Conservation (phyloP, 2,329 filamentous ascomycete species). For the Clonostachys rhizophaga region DNA sequence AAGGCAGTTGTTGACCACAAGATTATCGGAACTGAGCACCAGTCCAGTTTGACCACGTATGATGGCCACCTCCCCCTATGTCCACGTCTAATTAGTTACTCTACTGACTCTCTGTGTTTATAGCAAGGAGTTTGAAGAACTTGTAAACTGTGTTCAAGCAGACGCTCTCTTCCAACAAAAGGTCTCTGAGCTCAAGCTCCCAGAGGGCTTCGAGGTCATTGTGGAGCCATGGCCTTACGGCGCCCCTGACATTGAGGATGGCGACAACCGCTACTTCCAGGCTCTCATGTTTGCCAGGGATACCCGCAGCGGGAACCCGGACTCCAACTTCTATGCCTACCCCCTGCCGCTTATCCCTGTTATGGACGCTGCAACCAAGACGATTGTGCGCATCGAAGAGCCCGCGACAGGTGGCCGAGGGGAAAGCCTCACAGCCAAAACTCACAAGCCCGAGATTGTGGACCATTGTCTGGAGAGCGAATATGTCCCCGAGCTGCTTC, state of each 20-base stretch:
- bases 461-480: slow-evolving; percentile 25
- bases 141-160: slow-evolving; percentile 20
- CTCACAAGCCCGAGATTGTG: slow-evolving; percentile 34
- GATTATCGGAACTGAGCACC: slow-evolving; percentile 16
- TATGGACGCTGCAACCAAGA: slow-evolving; percentile 18
- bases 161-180: slow-evolving; percentile 22
- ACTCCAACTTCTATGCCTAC: slow-evolving; percentile 52
- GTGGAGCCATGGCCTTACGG: slow-evolving; percentile 25
- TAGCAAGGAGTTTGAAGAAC: slow-evolving; percentile 25
- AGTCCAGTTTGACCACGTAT: slow-evolving; percentile 21
- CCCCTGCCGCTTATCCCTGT: slow-evolving; percentile 44
- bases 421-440: slow-evolving; percentile 12
- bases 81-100: slow-evolving; percentile 2
- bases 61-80: too few relatives aligned
- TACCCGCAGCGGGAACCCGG: slow-evolving; percentile 26
- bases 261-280: slow-evolving; percentile 22
- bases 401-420: slow-evolving; percentile 22
- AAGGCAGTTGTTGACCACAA: slow-evolving; percentile 19
- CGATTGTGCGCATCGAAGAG: slow-evolving; percentile 24
- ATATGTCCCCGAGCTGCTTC: slow-evolving; percentile 34
- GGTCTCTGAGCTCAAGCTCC: slow-evolving; percentile 16
- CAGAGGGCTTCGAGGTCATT: slow-evolving; percentile 18
- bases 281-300: slow-evolving; percentile 23
- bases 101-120: background rate
- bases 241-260: slow-evolving; percentile 18